Base-by-base conservation (phyloP, 225 moss, liverwort and hornwort genomes). In the Climacium dendroides region DNA sequence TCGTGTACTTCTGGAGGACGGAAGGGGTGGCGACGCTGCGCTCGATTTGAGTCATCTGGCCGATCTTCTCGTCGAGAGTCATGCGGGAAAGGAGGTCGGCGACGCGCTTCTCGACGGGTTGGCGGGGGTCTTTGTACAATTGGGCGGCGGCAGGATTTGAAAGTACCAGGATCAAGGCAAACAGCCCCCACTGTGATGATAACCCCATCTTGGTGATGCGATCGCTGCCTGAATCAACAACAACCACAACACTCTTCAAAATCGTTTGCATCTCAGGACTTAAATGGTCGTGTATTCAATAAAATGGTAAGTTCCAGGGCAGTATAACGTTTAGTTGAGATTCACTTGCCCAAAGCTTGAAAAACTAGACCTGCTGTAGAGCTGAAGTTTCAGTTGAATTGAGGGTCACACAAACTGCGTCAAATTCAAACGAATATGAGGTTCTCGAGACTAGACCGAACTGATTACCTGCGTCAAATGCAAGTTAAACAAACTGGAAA, bases 21-120 rank as follows among this genome's bases (percentile, higher is more conserved):
- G 90, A 85, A 28, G 87, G 59, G 57, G 86, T 93, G 1, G 90
- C 87, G 3, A 93, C 91, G 11, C 67, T 29, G n/a, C 92, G 93
- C 78, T 97, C 97, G 29, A 95, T 97, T 53, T 97, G 97, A 11
- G 92, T 94, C 96, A 97, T 97, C 79, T 97, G 97, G 9, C 97
- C 97, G 45, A 97, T 90, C 88, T 97, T 97, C 82, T 97, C 97
- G 22, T 89, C 95, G 39, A 97, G 71, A 8, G 95, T 95, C 97
- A 97, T 95, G 39, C 95, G 90, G 24, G 32, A 58, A 39, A 97
- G 83, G 4, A 96, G 91, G 79, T 97, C 97, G 39, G 52, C 15
- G 47, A 95, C 93, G 81, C 97, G 89, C 26, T n/a, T 45, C 35
- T 93, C 93, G 9, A 95, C 83, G 11, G 95, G 90, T 50, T 93